Evolutionary conservation across 495 filamentous ascomycete genomes (phyloP), one percentile per base, ranked within the genome.

Genomic region (Apiosordaria backusii): DNA sequence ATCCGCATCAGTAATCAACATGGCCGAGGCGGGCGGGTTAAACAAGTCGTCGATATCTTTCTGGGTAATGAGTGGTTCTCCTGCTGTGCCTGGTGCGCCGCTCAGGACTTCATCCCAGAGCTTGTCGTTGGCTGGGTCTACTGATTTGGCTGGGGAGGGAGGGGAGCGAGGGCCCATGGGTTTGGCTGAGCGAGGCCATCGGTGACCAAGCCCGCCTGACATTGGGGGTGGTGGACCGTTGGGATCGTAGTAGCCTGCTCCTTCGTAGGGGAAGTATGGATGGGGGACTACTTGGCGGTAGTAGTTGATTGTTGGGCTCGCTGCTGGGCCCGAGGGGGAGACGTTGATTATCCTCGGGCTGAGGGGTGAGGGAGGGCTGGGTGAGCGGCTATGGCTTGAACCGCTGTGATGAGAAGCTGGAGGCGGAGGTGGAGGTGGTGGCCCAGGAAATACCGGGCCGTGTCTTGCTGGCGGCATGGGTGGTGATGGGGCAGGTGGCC

Each of bases 1-100:
- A 23, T 55, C 52, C 52, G n/a, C 52, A 22, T 55, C 52, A 13
- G 52, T 55, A 23, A 55, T 55, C 52, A 55, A 22, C n/a, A 45
- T 45, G 10, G 35, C 35, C 10, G 52, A 23, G 3, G 52, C 6
- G 4, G 52, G 52, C n/a, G 52, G 52, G 52, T 23, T 19, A 18
- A 55, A 23, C n/a, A 55, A 23, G 52, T 55, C 22, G n/a, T 55
- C 52, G 10, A 55, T 55, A n/a, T 55, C 52, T 5, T 19, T 23
- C 7, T 21, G 52, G 10, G 52, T 55, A 7, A 55, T 19, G 18
- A 23, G 19, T 55, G n/a, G 4, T 19, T 55, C 52, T 22, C 22
- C 52, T 19, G 9, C 7, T 4, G 52, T 19, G n/a, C n/a, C 52
- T 21, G 52, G 22, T 6, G 52, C n/a, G 52, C 22, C 22, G 52